These are phyloP conservation scores for Ruellia speciosa DNA, from an alignment of 305 asterid species.

Conservation along the genomic window DNA sequence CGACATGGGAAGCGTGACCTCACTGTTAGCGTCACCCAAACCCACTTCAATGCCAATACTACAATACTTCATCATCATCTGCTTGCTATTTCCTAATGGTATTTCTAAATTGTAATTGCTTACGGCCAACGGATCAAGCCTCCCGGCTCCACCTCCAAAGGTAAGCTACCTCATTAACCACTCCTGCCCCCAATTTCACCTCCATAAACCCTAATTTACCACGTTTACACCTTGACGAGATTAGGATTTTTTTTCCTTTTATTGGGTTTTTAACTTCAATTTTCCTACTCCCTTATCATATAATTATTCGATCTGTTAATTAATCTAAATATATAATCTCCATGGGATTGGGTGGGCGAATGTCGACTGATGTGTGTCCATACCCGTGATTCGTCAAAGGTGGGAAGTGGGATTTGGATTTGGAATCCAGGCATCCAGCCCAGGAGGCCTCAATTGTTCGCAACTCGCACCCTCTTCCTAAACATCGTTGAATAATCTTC, in stretches of 20 bases:
- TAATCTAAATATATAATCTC: neutral
- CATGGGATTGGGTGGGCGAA: neutral
- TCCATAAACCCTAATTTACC: neutral
- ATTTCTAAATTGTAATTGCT: too few species aligned
- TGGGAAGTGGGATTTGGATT: neutral
- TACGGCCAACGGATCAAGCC: too few species aligned
- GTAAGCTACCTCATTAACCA: neutral
- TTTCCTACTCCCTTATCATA: neutral
- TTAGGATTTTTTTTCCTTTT: neutral
- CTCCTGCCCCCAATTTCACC: neutral
- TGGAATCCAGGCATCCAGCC: neutral
- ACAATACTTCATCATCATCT: too few species aligned
- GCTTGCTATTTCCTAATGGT: too few species aligned
- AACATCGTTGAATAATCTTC: slow-evolving; percentile 1
- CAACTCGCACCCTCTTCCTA: neutral
- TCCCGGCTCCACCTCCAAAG: neutral
- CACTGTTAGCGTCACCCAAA: slow-evolving; percentile 19
- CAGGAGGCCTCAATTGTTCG: neutral
- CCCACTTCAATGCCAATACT: slow-evolving; percentile 14
- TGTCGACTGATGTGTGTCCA: neutral
- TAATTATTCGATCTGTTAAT: neutral
- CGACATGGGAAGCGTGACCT: slow-evolving; percentile 16
- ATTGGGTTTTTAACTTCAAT: neutral
- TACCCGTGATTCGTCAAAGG: neutral
- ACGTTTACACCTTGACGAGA: neutral